These are phyloP conservation scores for Fragilaria radians DNA, from an alignment of 108 stramenopile genomes.

Conservation along the genomic window DNA sequence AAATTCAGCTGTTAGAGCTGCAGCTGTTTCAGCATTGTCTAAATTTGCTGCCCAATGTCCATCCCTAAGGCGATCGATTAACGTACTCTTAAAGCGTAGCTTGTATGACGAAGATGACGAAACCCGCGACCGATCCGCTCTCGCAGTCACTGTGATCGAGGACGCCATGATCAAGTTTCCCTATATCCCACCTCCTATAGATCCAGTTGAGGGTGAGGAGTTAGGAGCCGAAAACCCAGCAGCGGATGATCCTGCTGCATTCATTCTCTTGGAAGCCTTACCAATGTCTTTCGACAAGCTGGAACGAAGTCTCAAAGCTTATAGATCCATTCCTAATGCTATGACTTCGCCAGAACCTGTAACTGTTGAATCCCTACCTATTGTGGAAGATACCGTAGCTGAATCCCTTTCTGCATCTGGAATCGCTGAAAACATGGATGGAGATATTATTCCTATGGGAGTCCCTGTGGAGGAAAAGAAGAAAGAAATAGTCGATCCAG, in stretches of 20 bases:
- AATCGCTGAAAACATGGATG: constrained; percentile 8
- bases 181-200: constrained; percentile 51
- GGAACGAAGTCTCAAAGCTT: constrained; percentile 73
- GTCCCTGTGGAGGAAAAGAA: constrained; percentile 12
- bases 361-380: constrained; percentile 61
- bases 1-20: constrained; percentile 89
- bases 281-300: constrained; percentile 83
- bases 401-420: constrained; percentile 12
- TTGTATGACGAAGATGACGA: constrained; percentile 93
- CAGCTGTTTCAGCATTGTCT: constrained; percentile 81
- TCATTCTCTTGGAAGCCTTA: constrained; percentile 62
- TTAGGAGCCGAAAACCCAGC: constrained; percentile 48
- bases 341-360: constrained; percentile 53
- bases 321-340: constrained; percentile 48
- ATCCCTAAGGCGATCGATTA: constrained; percentile 68
- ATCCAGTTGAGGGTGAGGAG: constrained; percentile 40
- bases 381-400: constrained; percentile 72
- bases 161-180: constrained; percentile 54
- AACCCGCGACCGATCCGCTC: constrained; percentile 86
- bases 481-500: constrained; percentile 60
- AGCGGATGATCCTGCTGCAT: constrained; percentile 47
- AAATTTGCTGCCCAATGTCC: constrained; percentile 89
- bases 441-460: background rate
- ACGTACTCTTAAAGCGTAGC: constrained; percentile 71
- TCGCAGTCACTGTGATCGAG: constrained; percentile 65